A percentile compares a stretch with the other conserved stretches of the same genome.
Evolutionary conservation across 768 basidiomycete species (phyloP).

Genomic region (Kwoniella heveanensis): DNA sequence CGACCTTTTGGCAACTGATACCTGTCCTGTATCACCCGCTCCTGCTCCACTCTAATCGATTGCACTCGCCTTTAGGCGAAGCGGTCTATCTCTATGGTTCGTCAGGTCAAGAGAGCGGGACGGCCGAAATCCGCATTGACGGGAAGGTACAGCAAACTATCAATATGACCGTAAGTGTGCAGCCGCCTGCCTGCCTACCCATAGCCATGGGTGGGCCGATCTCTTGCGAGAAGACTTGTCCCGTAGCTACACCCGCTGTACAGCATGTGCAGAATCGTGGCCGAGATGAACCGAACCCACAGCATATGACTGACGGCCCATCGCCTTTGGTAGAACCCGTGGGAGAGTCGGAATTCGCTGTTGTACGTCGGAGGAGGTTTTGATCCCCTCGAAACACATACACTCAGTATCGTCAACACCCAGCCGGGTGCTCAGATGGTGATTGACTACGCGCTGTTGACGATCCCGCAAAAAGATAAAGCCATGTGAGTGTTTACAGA

Average conservation of each 20-base stretch:
- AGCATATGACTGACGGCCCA: too few relatives aligned
- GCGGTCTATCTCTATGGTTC: conserved; percentile 28
- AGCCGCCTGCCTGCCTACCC: too few relatives aligned
- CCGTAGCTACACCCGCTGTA: too few relatives aligned
- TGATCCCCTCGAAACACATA: conserved; percentile 14
- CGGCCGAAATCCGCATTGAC: conserved; percentile 19
- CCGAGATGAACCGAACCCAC: too few relatives aligned
- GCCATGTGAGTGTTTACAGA: too few relatives aligned
- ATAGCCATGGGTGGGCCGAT: too few relatives aligned
- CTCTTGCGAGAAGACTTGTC: too few relatives aligned
- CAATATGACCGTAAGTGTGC: conserved; percentile 19
- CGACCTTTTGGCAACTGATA: too few relatives aligned
- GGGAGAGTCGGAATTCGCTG: conserved; percentile 23
- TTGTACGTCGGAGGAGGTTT: conserved; percentile 23
- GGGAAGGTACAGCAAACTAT: conserved; percentile 19
- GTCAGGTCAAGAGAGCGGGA: conserved; percentile 24
- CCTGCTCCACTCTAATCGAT: neutral
- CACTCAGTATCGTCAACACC: conserved; percentile 20
- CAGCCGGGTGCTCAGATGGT: conserved; percentile 22
- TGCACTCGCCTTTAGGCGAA: conserved; percentile 1
- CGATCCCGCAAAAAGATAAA: neutral
- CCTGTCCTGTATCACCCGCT: too few relatives aligned
- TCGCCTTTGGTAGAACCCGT: conserved; percentile 12
- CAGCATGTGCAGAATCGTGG: too few relatives aligned
- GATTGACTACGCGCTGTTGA: conserved; percentile 25